Conservation (phyloP, 106 monocot genomes). For the Cymbidium sinense region DNA sequence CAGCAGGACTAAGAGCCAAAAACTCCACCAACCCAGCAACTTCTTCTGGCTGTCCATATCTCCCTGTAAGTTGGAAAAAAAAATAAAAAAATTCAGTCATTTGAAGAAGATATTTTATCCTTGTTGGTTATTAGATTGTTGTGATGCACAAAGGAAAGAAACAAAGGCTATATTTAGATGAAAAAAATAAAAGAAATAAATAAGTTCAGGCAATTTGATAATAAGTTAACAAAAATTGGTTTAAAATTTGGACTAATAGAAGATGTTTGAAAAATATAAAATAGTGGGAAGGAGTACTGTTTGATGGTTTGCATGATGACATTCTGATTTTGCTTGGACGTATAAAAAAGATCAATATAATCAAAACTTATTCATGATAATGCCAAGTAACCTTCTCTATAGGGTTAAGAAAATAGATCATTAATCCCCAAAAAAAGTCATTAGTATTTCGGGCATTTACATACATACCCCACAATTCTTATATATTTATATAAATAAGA, state of each 20-base stretch:
- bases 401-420: neutral
- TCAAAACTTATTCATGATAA: neutral
- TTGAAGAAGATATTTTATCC: neutral
- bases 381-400: neutral
- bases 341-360: neutral
- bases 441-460: too few species aligned
- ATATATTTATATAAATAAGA: too few species aligned
- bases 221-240: neutral
- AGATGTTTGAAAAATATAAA: neutral
- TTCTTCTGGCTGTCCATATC: slow-evolving; percentile 53
- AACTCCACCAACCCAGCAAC: slow-evolving; percentile 61
- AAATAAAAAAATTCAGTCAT: neutral
- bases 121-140: neutral
- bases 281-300: neutral
- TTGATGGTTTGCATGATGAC: neutral
- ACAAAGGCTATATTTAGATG: neutral
- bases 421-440: neutral
- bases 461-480: too few species aligned
- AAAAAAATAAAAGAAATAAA: neutral
- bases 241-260: neutral
- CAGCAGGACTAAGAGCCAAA: slow-evolving; percentile 41
- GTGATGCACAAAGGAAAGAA: neutral
- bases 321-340: neutral
- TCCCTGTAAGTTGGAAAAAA: slow-evolving; percentile 17
- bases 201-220: neutral